These are phyloP conservation scores for Rhododendron ferrugineum DNA, from an alignment of 148 eudicot species.

Conservation along the genomic window DNA sequence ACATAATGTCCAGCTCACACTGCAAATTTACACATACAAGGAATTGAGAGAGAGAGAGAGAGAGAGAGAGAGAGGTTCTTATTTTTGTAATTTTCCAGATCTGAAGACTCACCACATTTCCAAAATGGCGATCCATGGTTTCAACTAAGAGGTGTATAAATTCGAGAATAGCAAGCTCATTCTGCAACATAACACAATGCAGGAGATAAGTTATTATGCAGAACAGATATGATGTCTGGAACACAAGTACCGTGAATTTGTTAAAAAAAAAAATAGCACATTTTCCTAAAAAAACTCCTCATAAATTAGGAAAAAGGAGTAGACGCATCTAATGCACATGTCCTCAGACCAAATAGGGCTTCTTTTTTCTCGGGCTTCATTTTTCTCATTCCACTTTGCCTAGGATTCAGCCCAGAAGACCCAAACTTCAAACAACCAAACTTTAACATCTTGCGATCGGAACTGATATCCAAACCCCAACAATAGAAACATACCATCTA, in stretches of 20 bases:
- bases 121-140: conserved; percentile 99
- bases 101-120: conserved; percentile 75
- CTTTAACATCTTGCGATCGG: background rate
- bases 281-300: background rate
- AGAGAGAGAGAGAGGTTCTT: too few species aligned
- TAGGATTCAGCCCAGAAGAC: background rate
- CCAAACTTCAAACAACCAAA: background rate
- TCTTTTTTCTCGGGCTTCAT: background rate
- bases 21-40: conserved; percentile 26
- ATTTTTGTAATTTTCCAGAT: background rate
- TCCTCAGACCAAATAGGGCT: background rate
- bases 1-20: conserved; percentile 99
- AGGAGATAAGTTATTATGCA: background rate
- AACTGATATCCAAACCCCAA: background rate
- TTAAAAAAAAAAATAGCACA: background rate
- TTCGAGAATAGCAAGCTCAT: conserved; percentile 95
- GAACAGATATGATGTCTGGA: background rate
- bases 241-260: background rate
- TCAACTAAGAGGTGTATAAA: conserved; percentile 95
- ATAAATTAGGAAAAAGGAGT: background rate
- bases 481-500: background rate
- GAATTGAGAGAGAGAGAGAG: background rate
- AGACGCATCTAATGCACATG: background rate
- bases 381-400: background rate
- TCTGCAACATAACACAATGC: conserved; percentile 34